Percentiles rank a stretch among this genome's conserved stretches.
These are phyloP conservation scores for Microbotryum saponariae DNA, from an alignment of 1,284 basidiomycete genomes.

Conservation along the genomic window DNA sequence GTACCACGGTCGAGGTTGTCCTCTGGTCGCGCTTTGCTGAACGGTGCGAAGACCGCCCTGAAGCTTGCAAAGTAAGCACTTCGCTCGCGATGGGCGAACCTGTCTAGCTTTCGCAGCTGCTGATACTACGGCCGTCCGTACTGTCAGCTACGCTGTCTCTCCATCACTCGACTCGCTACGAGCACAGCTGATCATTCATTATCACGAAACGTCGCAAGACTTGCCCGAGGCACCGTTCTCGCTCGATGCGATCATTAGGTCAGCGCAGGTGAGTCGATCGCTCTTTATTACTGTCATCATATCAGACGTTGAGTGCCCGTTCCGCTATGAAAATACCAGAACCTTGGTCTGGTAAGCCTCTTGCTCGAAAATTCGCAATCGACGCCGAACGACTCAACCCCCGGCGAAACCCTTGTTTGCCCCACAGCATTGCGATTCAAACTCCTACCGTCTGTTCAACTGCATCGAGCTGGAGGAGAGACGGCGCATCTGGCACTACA, in stretches of 20 bases:
- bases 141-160: conserved; percentile 9
- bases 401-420: too few species aligned
- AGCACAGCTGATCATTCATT: conserved; percentile 20
- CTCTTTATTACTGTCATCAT: not conserved
- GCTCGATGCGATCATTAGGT: conserved; percentile 13
- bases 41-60: conserved; percentile 15
- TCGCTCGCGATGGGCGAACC: not conserved
- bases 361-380: too few species aligned
- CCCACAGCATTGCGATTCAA: conserved; percentile 16
- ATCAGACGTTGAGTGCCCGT: not conserved
- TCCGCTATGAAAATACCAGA: not conserved
- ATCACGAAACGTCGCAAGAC: not conserved
- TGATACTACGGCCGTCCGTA: too few species aligned
- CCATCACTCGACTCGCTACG: conserved; percentile 24
- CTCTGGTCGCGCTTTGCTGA: conserved; percentile 7
- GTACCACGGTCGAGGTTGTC: too few species aligned
- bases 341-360: conserved; percentile 16
- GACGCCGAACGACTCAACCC: too few species aligned
- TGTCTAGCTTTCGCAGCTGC: not conserved
- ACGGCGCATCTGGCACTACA: conserved; percentile 21
- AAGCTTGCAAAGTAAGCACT: conserved; percentile 15
- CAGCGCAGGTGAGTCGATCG: conserved; percentile 10
- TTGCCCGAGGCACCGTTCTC: not conserved
- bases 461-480: conserved; percentile 20
- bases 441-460: not conserved